Base-by-base conservation (phyloP, 768 basidiomycete genomes). In the Hygrocybe punicea region DNA sequence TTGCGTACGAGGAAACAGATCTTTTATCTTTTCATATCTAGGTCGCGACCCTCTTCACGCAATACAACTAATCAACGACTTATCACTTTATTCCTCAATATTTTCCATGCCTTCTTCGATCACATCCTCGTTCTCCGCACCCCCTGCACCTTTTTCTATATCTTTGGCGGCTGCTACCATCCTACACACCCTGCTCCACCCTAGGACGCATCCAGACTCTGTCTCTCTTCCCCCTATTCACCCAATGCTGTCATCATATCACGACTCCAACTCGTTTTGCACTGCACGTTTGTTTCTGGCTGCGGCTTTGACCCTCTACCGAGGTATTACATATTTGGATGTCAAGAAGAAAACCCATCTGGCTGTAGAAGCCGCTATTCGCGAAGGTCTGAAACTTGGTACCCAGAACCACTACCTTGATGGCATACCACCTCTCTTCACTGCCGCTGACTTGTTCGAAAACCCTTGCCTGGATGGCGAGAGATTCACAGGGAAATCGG, bases 371-470 rank as follows among this genome's bases (percentile, higher is more conserved):
- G 82, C 83, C 29, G 85, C 86, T 25, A 80, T 98, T 34, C 81
- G 89, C 48, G 91, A 96, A 47, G 89, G 90, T 6, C 71, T 97
- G 57, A 98, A 95, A 69, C 78, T 93, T 24, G 91, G 91, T 9
- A 77, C 80, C 17, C 87, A 89, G 63, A 84, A 87, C 59, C 85
- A 90, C 64, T 91, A 83, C 60, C 71, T 89, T 16, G 89, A 88
- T 64, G 92, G 89, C 17, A 82, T 90, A 44, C 89, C 88, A 2
- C 71, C 76, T 1, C 76, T 89, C 2, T 92, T 86, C 66, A 67
- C 73, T 14, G 86, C 85, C 6, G 75, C 80, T 0, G 74, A 75
- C 8, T 52, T 82, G 14, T 58, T 87, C 14, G 65, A 65, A 51
- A 62, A 69, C 29, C 74, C 78, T 9, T 67, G 71, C 4, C 62